These are phyloP conservation scores for Polytrichum commune DNA, from an alignment of 225 moss, liverwort and hornwort genomes.

Conservation along the genomic window DNA sequence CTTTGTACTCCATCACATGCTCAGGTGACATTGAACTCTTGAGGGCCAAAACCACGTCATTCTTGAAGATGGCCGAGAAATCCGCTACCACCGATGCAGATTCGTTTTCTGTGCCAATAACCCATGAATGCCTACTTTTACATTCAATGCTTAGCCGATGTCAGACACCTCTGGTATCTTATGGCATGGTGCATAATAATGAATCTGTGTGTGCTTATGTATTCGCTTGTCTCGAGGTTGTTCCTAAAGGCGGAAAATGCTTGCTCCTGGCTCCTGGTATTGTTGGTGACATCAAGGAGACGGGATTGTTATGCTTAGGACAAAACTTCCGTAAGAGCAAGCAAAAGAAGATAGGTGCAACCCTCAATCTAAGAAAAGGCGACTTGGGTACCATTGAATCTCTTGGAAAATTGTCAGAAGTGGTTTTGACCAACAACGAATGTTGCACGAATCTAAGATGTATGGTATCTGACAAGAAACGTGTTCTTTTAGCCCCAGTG, in stretches of 20 bases:
- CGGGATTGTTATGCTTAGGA: conserved; percentile 1
- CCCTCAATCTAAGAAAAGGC: conserved; percentile 34
- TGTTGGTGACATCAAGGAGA: neutral
- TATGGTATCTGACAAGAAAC: no score
- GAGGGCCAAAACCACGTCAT: neutral
- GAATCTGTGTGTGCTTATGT: neutral
- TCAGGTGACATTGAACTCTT: neutral
- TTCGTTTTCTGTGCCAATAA: neutral
- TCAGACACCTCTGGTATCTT: neutral
- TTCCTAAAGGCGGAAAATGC: neutral
- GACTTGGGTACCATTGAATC: conserved; percentile 33
- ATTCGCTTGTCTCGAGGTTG: neutral
- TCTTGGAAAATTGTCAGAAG: conserved; percentile 33
- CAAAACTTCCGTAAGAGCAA: conserved; percentile 13
- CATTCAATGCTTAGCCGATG: neutral
- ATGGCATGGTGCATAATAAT: no score
- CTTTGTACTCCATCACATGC: neutral
- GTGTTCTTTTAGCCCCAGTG: no score
- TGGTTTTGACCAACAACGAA: conserved; percentile 7
- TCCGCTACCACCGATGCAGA: conserved; percentile 1
- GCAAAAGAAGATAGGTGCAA: conserved; percentile 38
- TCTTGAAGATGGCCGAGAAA: conserved; percentile 1
- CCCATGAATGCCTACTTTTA: neutral
- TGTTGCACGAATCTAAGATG: no score
- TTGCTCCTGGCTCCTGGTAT: neutral